phyloP scores from a whole-genome alignment of 345 rosid genomes.

The Isatis tinctoria region DNA sequence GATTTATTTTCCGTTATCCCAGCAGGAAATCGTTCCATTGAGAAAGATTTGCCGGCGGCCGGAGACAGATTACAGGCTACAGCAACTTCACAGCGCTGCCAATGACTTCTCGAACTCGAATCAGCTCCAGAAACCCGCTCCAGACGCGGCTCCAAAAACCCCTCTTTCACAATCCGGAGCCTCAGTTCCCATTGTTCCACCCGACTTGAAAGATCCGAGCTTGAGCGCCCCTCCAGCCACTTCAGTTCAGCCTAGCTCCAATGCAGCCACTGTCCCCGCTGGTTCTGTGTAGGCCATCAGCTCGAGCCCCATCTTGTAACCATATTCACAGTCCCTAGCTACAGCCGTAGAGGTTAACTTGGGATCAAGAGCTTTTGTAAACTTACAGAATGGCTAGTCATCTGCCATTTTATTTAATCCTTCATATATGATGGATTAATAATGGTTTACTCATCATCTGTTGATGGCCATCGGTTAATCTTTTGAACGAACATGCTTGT shows the following conservation, averaged over 20 bases:
- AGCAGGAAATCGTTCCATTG: slow-evolving; percentile 95
- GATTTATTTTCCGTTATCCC: slow-evolving; percentile 21
- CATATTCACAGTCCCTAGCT: slow-evolving; percentile 20
- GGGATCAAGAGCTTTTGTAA: slow-evolving; percentile 14
- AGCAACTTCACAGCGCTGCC: slow-evolving; percentile 71
- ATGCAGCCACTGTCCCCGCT: slow-evolving; percentile 19
- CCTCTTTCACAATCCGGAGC: slow-evolving; percentile 13
- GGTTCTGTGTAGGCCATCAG: slow-evolving; percentile 19
- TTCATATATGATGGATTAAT: neutral
- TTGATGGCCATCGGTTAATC: slow-evolving; percentile 2
- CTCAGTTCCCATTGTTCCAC: slow-evolving; percentile 20
- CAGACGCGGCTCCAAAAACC: slow-evolving; percentile 6
- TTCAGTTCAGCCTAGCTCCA: slow-evolving; percentile 26
- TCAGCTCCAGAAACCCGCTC: slow-evolving; percentile 29
- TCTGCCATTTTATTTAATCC: slow-evolving; percentile 18
- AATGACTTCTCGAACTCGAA: slow-evolving; percentile 38
- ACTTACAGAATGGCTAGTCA: slow-evolving; percentile 21
- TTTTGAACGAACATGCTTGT: neutral
- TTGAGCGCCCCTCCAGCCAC: slow-evolving; percentile 14
- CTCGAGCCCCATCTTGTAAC: slow-evolving; percentile 14
- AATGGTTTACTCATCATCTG: slow-evolving; percentile 8
- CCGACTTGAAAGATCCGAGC: slow-evolving; percentile 14
- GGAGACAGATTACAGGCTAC: slow-evolving; percentile 97
- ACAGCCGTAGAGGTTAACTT: slow-evolving; percentile 26
- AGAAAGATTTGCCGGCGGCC: slow-evolving; percentile 95